Base-by-base conservation (phyloP, 768 basidiomycete species). In the Strobilomyces dryophilus region DNA sequence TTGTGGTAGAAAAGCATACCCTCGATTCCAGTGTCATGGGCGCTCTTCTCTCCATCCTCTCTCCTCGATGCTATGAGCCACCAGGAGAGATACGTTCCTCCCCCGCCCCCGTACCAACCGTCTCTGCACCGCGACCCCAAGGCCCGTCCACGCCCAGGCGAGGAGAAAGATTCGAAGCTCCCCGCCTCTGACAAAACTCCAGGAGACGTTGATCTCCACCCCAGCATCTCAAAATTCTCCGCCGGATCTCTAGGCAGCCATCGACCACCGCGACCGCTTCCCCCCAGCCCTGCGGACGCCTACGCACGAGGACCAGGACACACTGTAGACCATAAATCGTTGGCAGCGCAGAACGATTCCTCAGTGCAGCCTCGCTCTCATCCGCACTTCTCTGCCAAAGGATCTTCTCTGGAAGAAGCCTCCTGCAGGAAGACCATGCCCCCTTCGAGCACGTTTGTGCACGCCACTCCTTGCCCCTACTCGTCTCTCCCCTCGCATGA, bases 121-220 rank as follows among this genome's bases (percentile, higher is more conserved):
- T 70, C 72, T 10, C 61, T 73, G 20, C 62, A 70, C 39, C 80
- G 77, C 44, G 81, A 86, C 63, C 76, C 71, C 45, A 86, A 84
- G 67, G 69, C 78, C 39, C 63, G 45, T 29, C 56, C 57, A 20
- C 49, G 60, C 24, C 51, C 31, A n/a, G 50, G 41, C 41, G 41
- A 61, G 15, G 64, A 67, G 15, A 58, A 54, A 8, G 58, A 60
- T 34, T 20, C 24, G 17, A 65, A 59, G 34, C 54, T 55, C 12
- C 20, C 18, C 42, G 32, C 58, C 43, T 31, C 47, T n/a, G 49
- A 54, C 32, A 58, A 62, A 26, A 2, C 27, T 11, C 26, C 40
- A 8, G 35, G 20, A 31, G 53, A 59, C 9, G 17, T 20, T 42
- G 14, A 39, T 0, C 21, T 54, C 5, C 56, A 54, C 55, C 42